Percentiles rank a stretch among this genome's conserved stretches.
Evolutionary conservation across 2,329 filamentous ascomycete species (phyloP).

Genomic region (Diaporthe capsici): DNA sequence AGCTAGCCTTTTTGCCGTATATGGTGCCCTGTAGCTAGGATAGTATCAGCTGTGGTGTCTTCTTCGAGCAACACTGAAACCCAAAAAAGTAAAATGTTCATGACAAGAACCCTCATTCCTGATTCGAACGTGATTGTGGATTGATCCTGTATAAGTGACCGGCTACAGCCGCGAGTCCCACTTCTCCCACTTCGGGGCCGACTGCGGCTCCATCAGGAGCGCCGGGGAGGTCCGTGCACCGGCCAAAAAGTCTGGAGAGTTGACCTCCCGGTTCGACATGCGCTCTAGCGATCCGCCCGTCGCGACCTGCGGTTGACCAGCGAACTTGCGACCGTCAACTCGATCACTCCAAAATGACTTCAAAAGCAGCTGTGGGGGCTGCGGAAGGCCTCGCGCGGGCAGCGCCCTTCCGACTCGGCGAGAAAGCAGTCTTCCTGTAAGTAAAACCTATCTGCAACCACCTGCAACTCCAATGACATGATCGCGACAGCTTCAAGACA

Average conservation of each 20-base stretch:
- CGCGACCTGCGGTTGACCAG: constrained; percentile 26
- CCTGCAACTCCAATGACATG: neutral
- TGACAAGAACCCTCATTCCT: neutral
- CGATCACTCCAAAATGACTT: constrained; percentile 34
- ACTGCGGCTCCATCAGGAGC: constrained; percentile 20
- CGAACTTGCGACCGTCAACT: constrained; percentile 7
- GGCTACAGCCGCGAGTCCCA: constrained; percentile 31
- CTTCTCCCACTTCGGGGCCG: constrained; percentile 29
- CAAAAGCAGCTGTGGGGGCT: constrained; percentile 50
- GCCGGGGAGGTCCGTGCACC: constrained; percentile 28
- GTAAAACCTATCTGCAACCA: constrained; percentile 45
- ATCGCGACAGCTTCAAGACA: neutral
- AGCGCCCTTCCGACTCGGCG: constrained; percentile 63
- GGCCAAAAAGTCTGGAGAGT: constrained; percentile 38
- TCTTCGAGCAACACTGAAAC: constrained; percentile 29
- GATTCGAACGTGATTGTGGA: constrained; percentile 29
- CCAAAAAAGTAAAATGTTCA: constrained; percentile 33
- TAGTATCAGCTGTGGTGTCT: constrained; percentile 34
- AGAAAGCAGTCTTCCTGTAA: constrained; percentile 70
- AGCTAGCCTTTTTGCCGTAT: neutral
- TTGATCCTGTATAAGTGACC: constrained; percentile 26
- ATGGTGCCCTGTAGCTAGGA: constrained; percentile 27
- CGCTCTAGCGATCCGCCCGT: neutral
- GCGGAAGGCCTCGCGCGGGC: constrained; percentile 54
- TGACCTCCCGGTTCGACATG: constrained; percentile 25